Evolutionary conservation across 805 yeast genomes (phyloP).

Genomic region (Metschnikowia amazonensis): DNA sequence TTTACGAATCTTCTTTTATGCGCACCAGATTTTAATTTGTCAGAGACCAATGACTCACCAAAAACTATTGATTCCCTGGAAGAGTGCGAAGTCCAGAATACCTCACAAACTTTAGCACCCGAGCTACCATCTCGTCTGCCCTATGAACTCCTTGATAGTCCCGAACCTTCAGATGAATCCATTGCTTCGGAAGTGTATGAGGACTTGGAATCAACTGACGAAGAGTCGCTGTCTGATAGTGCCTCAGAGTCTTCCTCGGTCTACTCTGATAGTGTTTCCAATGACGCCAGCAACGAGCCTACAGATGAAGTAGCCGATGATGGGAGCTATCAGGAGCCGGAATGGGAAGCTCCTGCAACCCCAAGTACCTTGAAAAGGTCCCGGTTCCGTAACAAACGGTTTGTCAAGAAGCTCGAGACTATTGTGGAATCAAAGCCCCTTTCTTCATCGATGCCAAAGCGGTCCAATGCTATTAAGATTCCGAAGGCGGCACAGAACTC

Average conservation of each 20-base stretch:
- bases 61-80: too few species aligned
- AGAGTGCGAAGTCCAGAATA: too few species aligned
- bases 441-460: not conserved
- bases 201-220: not conserved
- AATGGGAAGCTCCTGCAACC: too few species aligned
- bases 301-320: not conserved
- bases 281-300: not conserved
- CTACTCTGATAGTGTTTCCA: not conserved
- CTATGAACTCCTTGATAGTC: not conserved
- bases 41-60: too few species aligned
- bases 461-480: not conserved
- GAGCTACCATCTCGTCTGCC: too few species aligned
- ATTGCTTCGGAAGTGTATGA: not conserved
- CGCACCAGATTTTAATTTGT: too few species aligned
- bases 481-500: not conserved
- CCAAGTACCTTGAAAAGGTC: not conserved
- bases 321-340: too few species aligned
- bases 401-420: not conserved
- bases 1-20: not conserved
- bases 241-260: not conserved
- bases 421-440: not conserved
- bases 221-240: not conserved
- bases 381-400: not conserved
- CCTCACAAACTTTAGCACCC: not conserved
- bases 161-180: slow-evolving; percentile 2